These are phyloP conservation scores for Eustoma russellianum DNA, from an alignment of 257 asterid species.

Conservation along the genomic window DNA sequence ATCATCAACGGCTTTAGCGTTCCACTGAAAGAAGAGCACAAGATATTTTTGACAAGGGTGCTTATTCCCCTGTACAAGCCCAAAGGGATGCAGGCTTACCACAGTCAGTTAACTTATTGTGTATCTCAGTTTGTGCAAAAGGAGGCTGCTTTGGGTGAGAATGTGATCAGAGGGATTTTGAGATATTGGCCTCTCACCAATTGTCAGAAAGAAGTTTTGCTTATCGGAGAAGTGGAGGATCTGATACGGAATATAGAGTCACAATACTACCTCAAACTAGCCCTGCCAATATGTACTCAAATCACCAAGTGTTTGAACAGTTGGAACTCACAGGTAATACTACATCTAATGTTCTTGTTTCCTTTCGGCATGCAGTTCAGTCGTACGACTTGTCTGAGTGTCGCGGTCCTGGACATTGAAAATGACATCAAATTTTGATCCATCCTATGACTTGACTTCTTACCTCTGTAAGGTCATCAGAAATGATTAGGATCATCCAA, in stretches of 20 bases:
- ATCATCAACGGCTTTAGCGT: constrained; percentile 65
- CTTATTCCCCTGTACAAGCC: constrained; percentile 63
- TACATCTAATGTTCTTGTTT: background rate
- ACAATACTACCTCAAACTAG: constrained; percentile 30
- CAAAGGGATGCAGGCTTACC: constrained; percentile 59
- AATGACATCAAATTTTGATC: too few relatives aligned
- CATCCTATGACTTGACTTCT: too few relatives aligned
- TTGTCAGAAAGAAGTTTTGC: constrained; percentile 67
- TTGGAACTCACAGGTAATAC: constrained; percentile 65
- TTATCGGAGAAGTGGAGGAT: constrained; percentile 71
- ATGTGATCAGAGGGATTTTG: constrained; percentile 46
- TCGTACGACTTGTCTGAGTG: background rate
- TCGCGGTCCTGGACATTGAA: too few relatives aligned
- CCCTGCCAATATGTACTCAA: constrained; percentile 52
- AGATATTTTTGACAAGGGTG: constrained; percentile 46
- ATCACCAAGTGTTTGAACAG: constrained; percentile 63
- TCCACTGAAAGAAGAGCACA: constrained; percentile 77
- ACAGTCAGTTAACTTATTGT: constrained; percentile 65
- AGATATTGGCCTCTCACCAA: constrained; percentile 64
- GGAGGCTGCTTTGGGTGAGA: constrained; percentile 50
- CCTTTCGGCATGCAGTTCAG: background rate
- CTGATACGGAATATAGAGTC: constrained; percentile 42
- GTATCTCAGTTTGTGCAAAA: constrained; percentile 67
- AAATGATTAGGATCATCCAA: too few relatives aligned
- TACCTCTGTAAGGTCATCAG: too few relatives aligned